Evolutionary conservation across 2,329 filamentous ascomycete genomes (phyloP).

Genomic region (Ophiocordyceps camponoti-leonardi): DNA sequence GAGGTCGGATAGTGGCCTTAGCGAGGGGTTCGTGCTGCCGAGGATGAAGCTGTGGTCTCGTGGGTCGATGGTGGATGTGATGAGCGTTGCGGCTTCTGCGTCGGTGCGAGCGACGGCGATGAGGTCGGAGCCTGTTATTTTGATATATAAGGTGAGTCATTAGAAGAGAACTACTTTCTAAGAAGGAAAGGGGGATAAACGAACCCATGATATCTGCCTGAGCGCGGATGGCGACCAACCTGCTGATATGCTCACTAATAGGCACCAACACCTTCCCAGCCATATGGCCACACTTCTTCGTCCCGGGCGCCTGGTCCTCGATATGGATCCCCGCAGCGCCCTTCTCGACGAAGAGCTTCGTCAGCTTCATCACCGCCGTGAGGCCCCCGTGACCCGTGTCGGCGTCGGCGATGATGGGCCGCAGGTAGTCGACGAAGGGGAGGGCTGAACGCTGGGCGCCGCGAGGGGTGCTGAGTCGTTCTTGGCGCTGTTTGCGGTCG

Average conservation of each 20-base stretch:
- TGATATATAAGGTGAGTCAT: too few relatives aligned
- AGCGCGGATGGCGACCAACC: constrained; percentile 86
- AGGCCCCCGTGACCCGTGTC: constrained; percentile 95
- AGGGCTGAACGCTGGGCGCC: constrained; percentile 54
- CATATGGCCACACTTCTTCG: constrained; percentile 99
- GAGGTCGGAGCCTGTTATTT: constrained; percentile 51
- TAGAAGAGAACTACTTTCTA: too few relatives aligned
- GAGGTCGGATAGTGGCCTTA: constrained; percentile 67
- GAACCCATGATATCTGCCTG: constrained; percentile 94
- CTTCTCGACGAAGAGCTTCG: constrained; percentile 92
- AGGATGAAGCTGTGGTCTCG: constrained; percentile 91
- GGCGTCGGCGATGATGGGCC: constrained; percentile 90
- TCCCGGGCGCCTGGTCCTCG: constrained; percentile 93
- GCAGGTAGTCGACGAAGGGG: constrained; percentile 78
- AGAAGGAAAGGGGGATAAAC: neutral
- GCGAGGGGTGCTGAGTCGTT: constrained; percentile 65
- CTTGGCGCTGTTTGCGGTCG: constrained; percentile 95
- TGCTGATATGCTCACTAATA: constrained; percentile 95
- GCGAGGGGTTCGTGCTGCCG: constrained; percentile 68
- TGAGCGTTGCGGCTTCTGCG: constrained; percentile 92
- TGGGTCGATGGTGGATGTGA: constrained; percentile 89
- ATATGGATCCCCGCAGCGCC: constrained; percentile 97
- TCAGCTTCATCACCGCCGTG: constrained; percentile 99
- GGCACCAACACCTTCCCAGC: constrained; percentile 95
- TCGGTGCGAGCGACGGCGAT: constrained; percentile 87